Conservation (phyloP, 208 protist genomes). For the Trypanosoma cruzi region DNA sequence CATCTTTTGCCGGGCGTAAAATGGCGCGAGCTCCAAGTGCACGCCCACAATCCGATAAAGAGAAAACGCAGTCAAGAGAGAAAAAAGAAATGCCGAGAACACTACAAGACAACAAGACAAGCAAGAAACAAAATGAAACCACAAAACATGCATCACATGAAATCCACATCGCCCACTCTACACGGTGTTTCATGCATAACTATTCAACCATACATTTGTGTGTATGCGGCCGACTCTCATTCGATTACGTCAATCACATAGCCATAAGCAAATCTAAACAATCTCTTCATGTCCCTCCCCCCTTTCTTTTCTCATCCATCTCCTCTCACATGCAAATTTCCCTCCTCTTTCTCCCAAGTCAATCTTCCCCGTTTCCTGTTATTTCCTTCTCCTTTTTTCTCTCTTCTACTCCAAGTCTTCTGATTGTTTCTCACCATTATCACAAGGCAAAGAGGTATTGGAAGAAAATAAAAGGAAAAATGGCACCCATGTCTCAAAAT, state of each 20-base stretch:
- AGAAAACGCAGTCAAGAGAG: constrained; percentile 14
- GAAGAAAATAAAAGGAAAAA: background rate
- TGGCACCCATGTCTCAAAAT: background rate
- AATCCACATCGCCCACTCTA: no score
- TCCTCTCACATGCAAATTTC: no score
- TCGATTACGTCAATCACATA: no score
- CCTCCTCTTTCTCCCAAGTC: background rate
- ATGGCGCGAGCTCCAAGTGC: background rate
- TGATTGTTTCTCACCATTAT: background rate
- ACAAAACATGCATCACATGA: background rate
- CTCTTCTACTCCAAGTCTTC: background rate
- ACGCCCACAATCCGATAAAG: background rate
- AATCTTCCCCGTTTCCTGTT: background rate
- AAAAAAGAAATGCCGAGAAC: constrained; percentile 16
- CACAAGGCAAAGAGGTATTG: background rate
- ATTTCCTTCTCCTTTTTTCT: constrained; percentile 4
- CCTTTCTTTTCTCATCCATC: no score
- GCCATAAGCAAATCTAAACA: no score
- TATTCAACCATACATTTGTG: background rate
- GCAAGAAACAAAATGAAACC: background rate
- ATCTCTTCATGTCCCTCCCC: no score
- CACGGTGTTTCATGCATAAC: no score
- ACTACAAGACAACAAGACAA: background rate
- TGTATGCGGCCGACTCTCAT: no score
- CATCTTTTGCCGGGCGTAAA: constrained; percentile 2